Conservation (phyloP, 441 rosid genomes). For the Croton laevigatus region DNA sequence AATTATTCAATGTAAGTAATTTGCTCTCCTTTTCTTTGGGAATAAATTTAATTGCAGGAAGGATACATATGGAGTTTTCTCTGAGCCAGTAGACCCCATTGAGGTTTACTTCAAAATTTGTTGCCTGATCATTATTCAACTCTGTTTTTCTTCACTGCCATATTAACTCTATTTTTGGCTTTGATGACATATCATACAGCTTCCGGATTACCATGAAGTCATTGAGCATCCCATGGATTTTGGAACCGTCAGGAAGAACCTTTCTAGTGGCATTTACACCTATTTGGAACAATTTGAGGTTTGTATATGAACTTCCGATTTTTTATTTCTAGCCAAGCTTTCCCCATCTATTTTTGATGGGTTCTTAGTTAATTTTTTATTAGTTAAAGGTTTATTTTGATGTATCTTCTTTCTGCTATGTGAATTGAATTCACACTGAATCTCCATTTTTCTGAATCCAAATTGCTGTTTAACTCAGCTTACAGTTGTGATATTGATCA, state of each 20-base stretch:
- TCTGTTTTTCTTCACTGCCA: constrained; percentile 1
- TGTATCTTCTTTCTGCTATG: background rate
- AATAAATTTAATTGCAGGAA: constrained; percentile 49
- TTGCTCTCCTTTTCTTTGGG: constrained; percentile 9
- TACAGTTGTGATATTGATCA: background rate
- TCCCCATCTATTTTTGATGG: constrained; percentile 1
- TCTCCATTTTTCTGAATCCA: background rate
- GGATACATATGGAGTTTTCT: constrained; percentile 85
- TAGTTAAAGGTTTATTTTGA: background rate
- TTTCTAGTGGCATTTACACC: constrained; percentile 49
- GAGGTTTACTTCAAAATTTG: constrained; percentile 48
- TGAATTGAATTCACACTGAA: background rate
- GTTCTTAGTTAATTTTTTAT: background rate
- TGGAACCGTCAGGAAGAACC: constrained; percentile 61
- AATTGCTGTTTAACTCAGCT: background rate
- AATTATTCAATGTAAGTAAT: too few relatives aligned
- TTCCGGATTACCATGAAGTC: constrained; percentile 83
- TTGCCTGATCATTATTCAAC: constrained; percentile 17
- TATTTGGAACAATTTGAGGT: constrained; percentile 84
- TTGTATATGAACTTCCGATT: constrained; percentile 20
- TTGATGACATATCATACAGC: constrained; percentile 42
- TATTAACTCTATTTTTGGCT: background rate
- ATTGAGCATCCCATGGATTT: constrained; percentile 86
- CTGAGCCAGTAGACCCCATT: constrained; percentile 85
- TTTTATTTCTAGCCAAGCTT: background rate